Evolutionary conservation across 2,329 filamentous ascomycete genomes (phyloP).

Genomic region (Penicillium brasilianum): DNA sequence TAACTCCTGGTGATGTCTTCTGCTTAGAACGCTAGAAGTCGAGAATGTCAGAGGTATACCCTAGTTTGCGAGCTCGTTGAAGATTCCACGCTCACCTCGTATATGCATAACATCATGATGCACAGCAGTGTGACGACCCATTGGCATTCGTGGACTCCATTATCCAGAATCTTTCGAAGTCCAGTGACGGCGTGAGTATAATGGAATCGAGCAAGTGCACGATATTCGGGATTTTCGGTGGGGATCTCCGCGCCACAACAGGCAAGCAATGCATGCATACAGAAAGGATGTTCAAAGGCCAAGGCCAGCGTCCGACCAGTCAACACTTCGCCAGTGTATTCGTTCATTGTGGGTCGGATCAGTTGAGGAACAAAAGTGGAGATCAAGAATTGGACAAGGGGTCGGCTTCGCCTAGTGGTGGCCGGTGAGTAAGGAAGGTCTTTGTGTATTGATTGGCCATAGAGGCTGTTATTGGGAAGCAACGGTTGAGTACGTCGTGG

Average conservation of each 20-base stretch:
- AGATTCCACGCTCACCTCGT: not conserved
- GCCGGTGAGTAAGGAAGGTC: not conserved
- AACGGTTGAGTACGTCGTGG: not conserved
- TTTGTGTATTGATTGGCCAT: not conserved
- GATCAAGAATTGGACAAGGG: not conserved
- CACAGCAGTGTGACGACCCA: not conserved
- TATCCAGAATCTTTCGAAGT: not conserved
- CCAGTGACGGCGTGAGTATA: not conserved
- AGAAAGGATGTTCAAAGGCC: not conserved
- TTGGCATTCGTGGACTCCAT: not conserved
- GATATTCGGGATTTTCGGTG: not conserved
- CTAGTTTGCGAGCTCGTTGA: too few relatives aligned
- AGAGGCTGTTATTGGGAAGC: not conserved
- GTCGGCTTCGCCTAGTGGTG: not conserved
- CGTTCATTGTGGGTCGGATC: not conserved
- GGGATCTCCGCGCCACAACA: not conserved
- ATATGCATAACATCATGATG: not conserved
- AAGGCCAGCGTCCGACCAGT: not conserved
- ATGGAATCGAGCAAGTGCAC: not conserved
- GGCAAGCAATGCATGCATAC: not conserved
- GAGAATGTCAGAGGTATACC: not conserved
- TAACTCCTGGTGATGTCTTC: slow-evolving; percentile 25
- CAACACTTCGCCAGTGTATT: not conserved
- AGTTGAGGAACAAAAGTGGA: not conserved
- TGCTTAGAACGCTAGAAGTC: slow-evolving; percentile 8